Evolutionary conservation across 345 rosid species (phyloP).

Genomic region (Zanthoxylum bungeanum): DNA sequence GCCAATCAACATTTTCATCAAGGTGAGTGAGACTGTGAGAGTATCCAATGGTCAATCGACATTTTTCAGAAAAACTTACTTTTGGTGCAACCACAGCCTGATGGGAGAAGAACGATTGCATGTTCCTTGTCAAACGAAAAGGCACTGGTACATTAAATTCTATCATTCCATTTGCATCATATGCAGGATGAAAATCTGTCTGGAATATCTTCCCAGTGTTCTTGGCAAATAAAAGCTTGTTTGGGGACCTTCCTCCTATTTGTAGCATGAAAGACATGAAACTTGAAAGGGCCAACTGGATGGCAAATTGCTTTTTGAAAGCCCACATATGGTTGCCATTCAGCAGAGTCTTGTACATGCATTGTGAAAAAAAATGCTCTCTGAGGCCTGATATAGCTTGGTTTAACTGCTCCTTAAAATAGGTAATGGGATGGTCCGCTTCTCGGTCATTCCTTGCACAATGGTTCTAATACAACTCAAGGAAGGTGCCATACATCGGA

Average conservation of each 20-base stretch:
- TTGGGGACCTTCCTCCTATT: slow-evolving; percentile 98
- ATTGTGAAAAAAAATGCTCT: slow-evolving; percentile 87
- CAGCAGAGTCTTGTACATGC: slow-evolving; percentile 86
- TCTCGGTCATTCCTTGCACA: slow-evolving; percentile 90
- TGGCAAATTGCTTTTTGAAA: slow-evolving; percentile 92
- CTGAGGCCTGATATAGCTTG: slow-evolving; percentile 88
- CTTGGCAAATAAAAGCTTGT: slow-evolving; percentile 89
- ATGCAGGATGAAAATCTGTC: slow-evolving; percentile 97
- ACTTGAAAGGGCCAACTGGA: slow-evolving; percentile 93
- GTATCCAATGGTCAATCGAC: background rate
- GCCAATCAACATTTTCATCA: background rate
- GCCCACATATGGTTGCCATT: slow-evolving; percentile 97
- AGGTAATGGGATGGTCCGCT: slow-evolving; percentile 85
- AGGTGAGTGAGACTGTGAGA: too few relatives aligned
- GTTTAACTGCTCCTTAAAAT: slow-evolving; percentile 92
- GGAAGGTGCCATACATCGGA: slow-evolving; percentile 90
- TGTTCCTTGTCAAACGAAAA: slow-evolving; percentile 93
- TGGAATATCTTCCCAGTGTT: slow-evolving; percentile 97
- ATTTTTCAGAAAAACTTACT: slow-evolving; percentile 37
- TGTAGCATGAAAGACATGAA: slow-evolving; percentile 99
- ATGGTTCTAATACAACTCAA: slow-evolving; percentile 97
- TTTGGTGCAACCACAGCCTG: slow-evolving; percentile 93
- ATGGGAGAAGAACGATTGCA: slow-evolving; percentile 94
- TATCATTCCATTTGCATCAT: slow-evolving; percentile 80
- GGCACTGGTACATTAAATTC: slow-evolving; percentile 96